These are phyloP conservation scores for Pythium coloratum DNA, from an alignment of 352 stramenopile species.

Conservation along the genomic window DNA sequence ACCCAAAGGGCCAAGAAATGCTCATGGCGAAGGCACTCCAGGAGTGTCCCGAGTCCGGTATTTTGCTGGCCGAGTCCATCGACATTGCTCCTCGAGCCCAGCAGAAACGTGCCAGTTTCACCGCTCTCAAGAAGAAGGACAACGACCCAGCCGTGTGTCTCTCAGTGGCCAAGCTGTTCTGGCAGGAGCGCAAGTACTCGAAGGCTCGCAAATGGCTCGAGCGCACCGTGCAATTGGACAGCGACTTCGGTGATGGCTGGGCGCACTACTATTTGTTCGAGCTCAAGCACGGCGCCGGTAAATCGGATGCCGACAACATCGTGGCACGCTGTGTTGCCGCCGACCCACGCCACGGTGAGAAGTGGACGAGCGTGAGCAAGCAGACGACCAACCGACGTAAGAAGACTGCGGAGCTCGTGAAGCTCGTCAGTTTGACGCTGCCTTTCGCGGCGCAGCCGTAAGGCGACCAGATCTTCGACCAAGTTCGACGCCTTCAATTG, in stretches of 20 bases:
- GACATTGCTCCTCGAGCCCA: constrained; percentile 92
- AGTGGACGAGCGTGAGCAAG: constrained; percentile 94
- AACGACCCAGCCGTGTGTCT: constrained; percentile 97
- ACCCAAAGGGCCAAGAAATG: constrained; percentile 94
- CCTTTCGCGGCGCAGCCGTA: constrained; percentile 44
- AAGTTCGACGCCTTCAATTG: neutral
- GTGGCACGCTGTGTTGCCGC: constrained; percentile 84
- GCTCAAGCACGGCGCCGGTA: constrained; percentile 79
- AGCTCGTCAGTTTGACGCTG: constrained; percentile 79
- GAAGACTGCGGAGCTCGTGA: constrained; percentile 63
- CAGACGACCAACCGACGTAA: constrained; percentile 90
- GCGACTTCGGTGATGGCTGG: constrained; percentile 97
- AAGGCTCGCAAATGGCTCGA: constrained; percentile 99
- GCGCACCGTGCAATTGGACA: constrained; percentile 93
- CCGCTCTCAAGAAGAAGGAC: constrained; percentile 96
- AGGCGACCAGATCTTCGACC: neutral
- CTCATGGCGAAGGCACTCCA: constrained; percentile 97
- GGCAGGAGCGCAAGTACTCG: constrained; percentile 92
- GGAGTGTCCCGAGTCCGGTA: constrained; percentile 94
- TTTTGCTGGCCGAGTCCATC: constrained; percentile 97
- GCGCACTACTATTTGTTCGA: constrained; percentile 98
- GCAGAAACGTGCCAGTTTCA: constrained; percentile 95
- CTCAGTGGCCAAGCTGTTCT: constrained; percentile 97
- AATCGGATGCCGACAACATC: constrained; percentile 85
- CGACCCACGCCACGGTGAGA: constrained; percentile 94